Percentiles rank a stretch among this genome's conserved stretches.
Conservation (phyloP, 257 asterid species). For the Solanum tarapatanum region DNA sequence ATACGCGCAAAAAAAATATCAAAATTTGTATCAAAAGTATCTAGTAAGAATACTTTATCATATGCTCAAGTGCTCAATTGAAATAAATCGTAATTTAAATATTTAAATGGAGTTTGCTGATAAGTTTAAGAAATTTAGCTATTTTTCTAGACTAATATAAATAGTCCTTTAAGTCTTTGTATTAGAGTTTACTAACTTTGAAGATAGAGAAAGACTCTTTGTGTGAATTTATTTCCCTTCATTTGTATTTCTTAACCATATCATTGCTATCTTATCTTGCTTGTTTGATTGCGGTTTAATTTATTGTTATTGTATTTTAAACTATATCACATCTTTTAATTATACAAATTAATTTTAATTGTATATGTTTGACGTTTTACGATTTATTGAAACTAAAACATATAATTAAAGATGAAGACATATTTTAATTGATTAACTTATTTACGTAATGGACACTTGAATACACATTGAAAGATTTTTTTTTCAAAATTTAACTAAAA, state of each 20-base stretch:
- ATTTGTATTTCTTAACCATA: too few relatives aligned
- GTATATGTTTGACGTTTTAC: neutral
- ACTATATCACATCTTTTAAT: neutral
- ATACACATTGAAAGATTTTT: too few relatives aligned
- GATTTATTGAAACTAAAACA: neutral
- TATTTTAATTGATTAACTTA: neutral
- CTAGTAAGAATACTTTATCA: neutral
- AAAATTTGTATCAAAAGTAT: neutral
- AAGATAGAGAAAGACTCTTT: neutral
- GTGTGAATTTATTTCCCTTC: neutral
- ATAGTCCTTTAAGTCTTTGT: neutral
- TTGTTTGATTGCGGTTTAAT: neutral
- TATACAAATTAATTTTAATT: too few relatives aligned
- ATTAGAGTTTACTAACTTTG: neutral
- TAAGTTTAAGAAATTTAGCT: neutral
- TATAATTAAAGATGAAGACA: neutral
- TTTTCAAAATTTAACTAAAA: neutral
- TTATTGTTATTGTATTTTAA: neutral
- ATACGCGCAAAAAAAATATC: neutral
- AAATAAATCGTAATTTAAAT: neutral
- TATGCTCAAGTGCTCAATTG: neutral
- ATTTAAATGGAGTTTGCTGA: neutral
- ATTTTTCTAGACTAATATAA: neutral
- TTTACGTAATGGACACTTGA: neutral
- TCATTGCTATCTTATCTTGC: neutral